Percentiles rank a stretch among this genome's conserved stretches.
These are phyloP conservation scores for Pichia membranifaciens DNA, from an alignment of 805 yeast species.

Conservation along the genomic window DNA sequence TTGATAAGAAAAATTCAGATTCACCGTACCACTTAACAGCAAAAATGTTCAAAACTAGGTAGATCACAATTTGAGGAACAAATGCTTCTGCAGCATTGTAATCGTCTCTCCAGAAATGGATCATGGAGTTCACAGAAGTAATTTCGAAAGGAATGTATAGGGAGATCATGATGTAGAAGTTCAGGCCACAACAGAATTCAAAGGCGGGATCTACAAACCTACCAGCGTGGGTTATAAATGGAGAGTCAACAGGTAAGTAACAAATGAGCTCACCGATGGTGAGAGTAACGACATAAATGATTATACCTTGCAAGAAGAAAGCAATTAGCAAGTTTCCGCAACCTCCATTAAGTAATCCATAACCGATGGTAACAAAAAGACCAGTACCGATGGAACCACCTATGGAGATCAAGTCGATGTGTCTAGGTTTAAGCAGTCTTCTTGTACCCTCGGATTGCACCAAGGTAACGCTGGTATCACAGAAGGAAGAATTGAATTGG, in stretches of 20 bases:
- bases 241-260: slow-evolving; percentile 69
- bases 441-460: slow-evolving; percentile 17
- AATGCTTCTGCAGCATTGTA: slow-evolving; percentile 68
- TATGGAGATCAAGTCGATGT: slow-evolving; percentile 70
- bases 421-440: slow-evolving; percentile 56
- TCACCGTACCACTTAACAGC: slow-evolving; percentile 79
- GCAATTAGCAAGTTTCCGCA: slow-evolving; percentile 61
- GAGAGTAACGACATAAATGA: slow-evolving; percentile 59
- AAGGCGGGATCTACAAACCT: slow-evolving; percentile 71
- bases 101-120: slow-evolving; percentile 77
- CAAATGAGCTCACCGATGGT: slow-evolving; percentile 77
- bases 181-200: slow-evolving; percentile 20
- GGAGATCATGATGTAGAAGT: slow-evolving; percentile 70
- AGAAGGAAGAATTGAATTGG: neutral
- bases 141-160: slow-evolving; percentile 80
- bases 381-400: slow-evolving; percentile 85
- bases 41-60: slow-evolving; percentile 58
- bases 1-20: slow-evolving; percentile 71
- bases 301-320: slow-evolving; percentile 56
- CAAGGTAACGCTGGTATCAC: neutral
- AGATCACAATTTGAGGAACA: slow-evolving; percentile 57
- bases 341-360: slow-evolving; percentile 60
- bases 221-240: slow-evolving; percentile 69
- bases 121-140: slow-evolving; percentile 69
- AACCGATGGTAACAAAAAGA: slow-evolving; percentile 66